Evolutionary conservation across 306 rosid genomes (phyloP).

Genomic region (Glycine tomentella): DNA sequence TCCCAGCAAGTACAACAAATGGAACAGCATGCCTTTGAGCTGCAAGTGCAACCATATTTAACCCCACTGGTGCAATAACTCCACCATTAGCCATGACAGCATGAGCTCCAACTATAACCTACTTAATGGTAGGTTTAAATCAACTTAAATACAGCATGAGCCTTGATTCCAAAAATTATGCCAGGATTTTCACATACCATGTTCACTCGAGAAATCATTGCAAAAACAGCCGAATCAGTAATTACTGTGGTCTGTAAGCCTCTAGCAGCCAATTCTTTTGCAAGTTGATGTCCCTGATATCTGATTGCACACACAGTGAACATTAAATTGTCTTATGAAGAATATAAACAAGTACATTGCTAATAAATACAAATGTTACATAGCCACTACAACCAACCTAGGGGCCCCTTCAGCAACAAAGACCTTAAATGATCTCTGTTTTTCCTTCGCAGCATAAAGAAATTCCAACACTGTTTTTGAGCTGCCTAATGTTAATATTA

Average conservation of each 20-base stretch:
- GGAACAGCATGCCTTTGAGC: slow-evolving; percentile 99
- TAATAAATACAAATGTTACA: slow-evolving; percentile 30
- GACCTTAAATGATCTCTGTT: slow-evolving; percentile 92
- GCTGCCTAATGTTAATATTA: slow-evolving; percentile 94
- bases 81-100: slow-evolving; percentile 99
- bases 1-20: slow-evolving; percentile 95
- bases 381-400: slow-evolving; percentile 64
- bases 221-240: slow-evolving; percentile 87
- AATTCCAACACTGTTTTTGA: slow-evolving; percentile 98
- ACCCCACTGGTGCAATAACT: slow-evolving; percentile 93
- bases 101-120: slow-evolving; percentile 99
- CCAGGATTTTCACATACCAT: slow-evolving; percentile 64
- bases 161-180: slow-evolving; percentile 3
- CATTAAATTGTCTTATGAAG: slow-evolving; percentile 17
- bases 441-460: slow-evolving; percentile 95
- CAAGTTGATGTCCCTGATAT: slow-evolving; percentile 91
- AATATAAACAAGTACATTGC: slow-evolving; percentile 34
- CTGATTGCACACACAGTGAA: slow-evolving; percentile 50
- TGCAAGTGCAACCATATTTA: slow-evolving; percentile 98
- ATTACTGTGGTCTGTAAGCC: slow-evolving; percentile 85
- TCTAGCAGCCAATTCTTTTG: slow-evolving; percentile 78
- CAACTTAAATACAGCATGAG: slow-evolving; percentile 33
- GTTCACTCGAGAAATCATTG: slow-evolving; percentile 91
- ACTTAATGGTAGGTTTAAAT: slow-evolving; percentile 45
- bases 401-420: slow-evolving; percentile 99